Conservation (phyloP, 805 yeast genomes). For the Candida pseudoglaebosa region DNA sequence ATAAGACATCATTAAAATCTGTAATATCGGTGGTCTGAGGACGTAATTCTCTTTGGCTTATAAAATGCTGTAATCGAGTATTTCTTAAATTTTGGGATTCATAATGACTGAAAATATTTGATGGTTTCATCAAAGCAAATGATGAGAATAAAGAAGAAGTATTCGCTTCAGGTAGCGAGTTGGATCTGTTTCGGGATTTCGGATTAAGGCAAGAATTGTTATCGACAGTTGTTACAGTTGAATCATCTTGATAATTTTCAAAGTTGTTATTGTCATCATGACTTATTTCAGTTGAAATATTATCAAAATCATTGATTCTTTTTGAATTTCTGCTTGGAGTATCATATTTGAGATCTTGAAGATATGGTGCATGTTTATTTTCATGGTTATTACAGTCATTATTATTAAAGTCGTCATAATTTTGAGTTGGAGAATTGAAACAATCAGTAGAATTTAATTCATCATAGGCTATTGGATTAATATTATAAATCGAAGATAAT, state of each 20-base stretch:
- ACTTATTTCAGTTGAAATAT: neutral
- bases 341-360: neutral
- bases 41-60: conserved; percentile 13
- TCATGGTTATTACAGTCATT: neutral
- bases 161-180: conserved; percentile 16
- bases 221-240: conserved; percentile 12
- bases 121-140: conserved; percentile 5
- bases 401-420: neutral
- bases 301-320: neutral
- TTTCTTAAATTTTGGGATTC: conserved; percentile 14
- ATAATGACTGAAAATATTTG: conserved; percentile 11
- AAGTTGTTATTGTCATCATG: neutral
- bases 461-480: conserved; percentile 30
- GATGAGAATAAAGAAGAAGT: conserved; percentile 4
- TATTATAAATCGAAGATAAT: conserved; percentile 32
- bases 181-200: conserved; percentile 12
- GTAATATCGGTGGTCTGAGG: neutral
- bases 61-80: conserved; percentile 20
- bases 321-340: neutral
- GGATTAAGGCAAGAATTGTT: conserved; percentile 5
- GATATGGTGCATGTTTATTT: neutral
- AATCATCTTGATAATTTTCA: neutral
- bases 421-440: conserved; percentile 5
- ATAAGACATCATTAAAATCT: neutral
- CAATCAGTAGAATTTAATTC: conserved; percentile 7